Conservation (phyloP, 768 basidiomycete species). For the Tricholoma sp. region DNA sequence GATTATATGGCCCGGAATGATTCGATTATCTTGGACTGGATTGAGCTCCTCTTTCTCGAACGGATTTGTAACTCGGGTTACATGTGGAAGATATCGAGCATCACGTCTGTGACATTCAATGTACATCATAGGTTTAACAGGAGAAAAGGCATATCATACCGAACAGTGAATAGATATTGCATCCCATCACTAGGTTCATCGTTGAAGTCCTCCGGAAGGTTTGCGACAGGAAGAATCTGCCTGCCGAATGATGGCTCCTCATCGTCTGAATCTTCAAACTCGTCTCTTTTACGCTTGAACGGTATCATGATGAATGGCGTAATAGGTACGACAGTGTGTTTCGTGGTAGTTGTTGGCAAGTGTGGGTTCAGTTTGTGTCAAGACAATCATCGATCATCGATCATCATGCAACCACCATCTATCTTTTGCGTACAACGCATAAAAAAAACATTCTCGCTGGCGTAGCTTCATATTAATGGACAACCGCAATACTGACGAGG, state of each 20-base stretch:
- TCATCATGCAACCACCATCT: neutral
- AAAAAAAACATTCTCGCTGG: neutral
- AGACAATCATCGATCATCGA: too few relatives aligned
- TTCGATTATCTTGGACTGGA: conserved; percentile 15
- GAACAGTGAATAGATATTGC: conserved; percentile 78
- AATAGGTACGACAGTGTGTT: neutral
- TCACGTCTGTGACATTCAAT: conserved; percentile 49
- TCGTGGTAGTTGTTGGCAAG: too few relatives aligned
- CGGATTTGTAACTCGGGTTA: conserved; percentile 65
- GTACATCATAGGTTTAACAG: neutral
- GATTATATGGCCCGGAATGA: conserved; percentile 22
- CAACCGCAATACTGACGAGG: conserved; percentile 33
- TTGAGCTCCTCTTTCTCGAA: conserved; percentile 41
- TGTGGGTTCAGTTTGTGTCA: too few relatives aligned
- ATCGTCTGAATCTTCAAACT: conserved; percentile 47
- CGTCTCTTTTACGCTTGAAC: conserved; percentile 53
- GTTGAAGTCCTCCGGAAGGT: conserved; percentile 64
- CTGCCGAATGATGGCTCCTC: conserved; percentile 59
- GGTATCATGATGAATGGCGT: conserved; percentile 19
- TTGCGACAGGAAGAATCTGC: conserved; percentile 78
- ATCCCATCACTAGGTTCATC: conserved; percentile 64
- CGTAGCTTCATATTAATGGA: conserved; percentile 14
- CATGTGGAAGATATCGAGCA: conserved; percentile 56
- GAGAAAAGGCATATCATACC: conserved; percentile 37
- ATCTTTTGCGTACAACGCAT: neutral